phyloP scores from a whole-genome alignment of 805 yeast genomes.

The Yarrowia divulgata region DNA sequence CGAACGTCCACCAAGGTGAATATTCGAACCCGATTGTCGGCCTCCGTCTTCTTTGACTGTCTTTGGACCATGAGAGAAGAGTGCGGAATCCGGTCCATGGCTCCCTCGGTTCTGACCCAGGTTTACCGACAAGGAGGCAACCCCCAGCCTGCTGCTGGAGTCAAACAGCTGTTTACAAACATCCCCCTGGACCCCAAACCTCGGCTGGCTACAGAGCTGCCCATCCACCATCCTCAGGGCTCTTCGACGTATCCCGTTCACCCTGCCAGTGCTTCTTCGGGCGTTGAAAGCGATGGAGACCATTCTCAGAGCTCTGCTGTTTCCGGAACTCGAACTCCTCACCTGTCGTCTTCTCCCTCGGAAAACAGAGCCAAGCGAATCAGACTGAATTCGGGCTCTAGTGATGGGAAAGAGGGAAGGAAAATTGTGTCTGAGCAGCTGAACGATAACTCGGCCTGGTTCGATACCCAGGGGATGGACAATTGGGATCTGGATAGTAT shows the following conservation, averaged over 20 bases:
- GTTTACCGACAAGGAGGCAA: constrained; percentile 26
- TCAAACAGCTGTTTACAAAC: constrained; percentile 32
- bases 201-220: constrained; percentile 20
- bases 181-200: constrained; percentile 38
- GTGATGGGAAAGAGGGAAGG: constrained; percentile 9
- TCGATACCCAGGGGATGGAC: constrained; percentile 32
- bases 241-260: constrained; percentile 3
- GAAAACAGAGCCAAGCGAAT: constrained; percentile 31
- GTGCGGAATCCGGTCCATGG: constrained; percentile 70
- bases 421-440: constrained; percentile 6
- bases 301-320: constrained; percentile 16
- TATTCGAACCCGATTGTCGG: constrained; percentile 86
- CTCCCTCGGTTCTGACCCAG: constrained; percentile 49
- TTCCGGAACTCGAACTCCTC: constrained; percentile 2
- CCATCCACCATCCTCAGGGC: constrained; percentile 32
- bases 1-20: constrained; percentile 44
- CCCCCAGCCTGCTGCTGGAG: constrained; percentile 16
- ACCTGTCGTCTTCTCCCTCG: constrained; percentile 9
- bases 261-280: constrained; percentile 15
- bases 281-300: constrained; percentile 14
- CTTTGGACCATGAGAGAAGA: constrained; percentile 83
- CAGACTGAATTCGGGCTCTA: constrained; percentile 18
- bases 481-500: constrained; percentile 59
- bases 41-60: constrained; percentile 91
- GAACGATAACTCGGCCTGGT: constrained; percentile 32